Evolutionary conservation across 371 early-diverging fungal genomes (phyloP), one percentile per base, ranked within the genome.

Genomic region (Rhizopus microsporus): DNA sequence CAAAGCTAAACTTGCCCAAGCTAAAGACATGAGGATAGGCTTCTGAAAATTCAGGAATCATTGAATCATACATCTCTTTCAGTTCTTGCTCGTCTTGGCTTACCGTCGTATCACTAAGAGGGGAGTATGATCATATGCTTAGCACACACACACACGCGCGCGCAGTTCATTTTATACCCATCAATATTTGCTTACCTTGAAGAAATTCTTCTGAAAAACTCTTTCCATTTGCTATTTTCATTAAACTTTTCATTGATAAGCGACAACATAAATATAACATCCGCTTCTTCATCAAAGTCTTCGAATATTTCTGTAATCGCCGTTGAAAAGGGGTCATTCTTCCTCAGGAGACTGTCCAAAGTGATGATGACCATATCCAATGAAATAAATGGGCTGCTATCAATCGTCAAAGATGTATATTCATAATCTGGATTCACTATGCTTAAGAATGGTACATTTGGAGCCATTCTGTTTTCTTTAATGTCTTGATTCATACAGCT

Each of bases 271-370:
- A 81, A 48, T 8, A 78, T 61, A 5, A 78, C 64, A 52, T 81
- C 84, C 29, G 65, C 68, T 12, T 81, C 80, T 72, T 78, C 80
- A 8, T 77, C 71, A 2, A 71, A 57, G 35, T 75, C 70, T 38
- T 78, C 79, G 44, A 77, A 65, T 10, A 69, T 32, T 16, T 59
- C 58, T 0, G 57, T 57, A 9, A 73, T 49, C 8, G 71, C 69
- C 0, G 39, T 23, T 13, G 62, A 54, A 56, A 73, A 71, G 10
- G 42, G 38, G 8, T 38, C 39, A 35, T 76, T 58, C 9, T 63
- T 54, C 30, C 51, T 57, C 17, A 76, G 42, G n/a, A 73, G 42
- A 7, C 55, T 54, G 13, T 67, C 64, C 9, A 61, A 12, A 1
- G 74, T 74, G 13, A 78, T 71, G 13, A 67, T 51, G 38, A 74